Conservation (phyloP, 495 filamentous ascomycete genomes). For the Daldinia vernicosa region DNA sequence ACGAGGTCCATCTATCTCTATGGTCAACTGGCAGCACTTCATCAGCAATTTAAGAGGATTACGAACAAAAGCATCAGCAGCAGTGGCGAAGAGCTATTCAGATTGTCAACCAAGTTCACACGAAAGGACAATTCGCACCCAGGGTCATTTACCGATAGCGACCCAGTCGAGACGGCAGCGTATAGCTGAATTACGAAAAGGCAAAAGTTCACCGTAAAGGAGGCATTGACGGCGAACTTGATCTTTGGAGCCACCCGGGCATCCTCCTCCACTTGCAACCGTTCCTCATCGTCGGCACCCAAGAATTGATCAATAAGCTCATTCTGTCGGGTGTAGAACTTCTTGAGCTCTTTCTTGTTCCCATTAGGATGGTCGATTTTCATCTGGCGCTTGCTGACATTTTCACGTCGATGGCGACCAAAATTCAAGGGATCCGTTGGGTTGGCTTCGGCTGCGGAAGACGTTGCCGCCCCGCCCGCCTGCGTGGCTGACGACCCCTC, state of each 20-base stretch:
- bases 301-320: constrained; percentile 65
- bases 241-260: constrained; percentile 61
- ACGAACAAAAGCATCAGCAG: constrained; percentile 65
- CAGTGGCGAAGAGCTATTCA: constrained; percentile 62
- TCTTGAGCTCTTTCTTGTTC: constrained; percentile 56
- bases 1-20: constrained; percentile 63
- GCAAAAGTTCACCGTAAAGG: constrained; percentile 62
- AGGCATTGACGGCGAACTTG: constrained; percentile 64
- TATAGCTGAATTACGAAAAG: constrained; percentile 67
- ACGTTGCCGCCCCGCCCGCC: constrained; percentile 14
- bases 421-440: constrained; percentile 52
- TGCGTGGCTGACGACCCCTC: constrained; percentile 14
- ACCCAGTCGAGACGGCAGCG: constrained; percentile 65
- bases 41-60: constrained; percentile 22
- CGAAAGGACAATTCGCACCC: constrained; percentile 21
- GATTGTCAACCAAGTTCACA: constrained; percentile 37
- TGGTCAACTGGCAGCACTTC: constrained; percentile 39
- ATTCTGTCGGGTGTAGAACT: constrained; percentile 65
- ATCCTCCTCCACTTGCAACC: constrained; percentile 57
- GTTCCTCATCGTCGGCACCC: constrained; percentile 62
- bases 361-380: constrained; percentile 56
- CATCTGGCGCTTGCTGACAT: constrained; percentile 53
- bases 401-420: constrained; percentile 52
- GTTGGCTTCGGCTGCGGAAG: constrained; percentile 30
- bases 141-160: constrained; percentile 53